Percentiles rank a stretch among this genome's conserved stretches.
phyloP scores from a whole-genome alignment of 1,284 basidiomycete species.

The Rhizoctonia solani region DNA sequence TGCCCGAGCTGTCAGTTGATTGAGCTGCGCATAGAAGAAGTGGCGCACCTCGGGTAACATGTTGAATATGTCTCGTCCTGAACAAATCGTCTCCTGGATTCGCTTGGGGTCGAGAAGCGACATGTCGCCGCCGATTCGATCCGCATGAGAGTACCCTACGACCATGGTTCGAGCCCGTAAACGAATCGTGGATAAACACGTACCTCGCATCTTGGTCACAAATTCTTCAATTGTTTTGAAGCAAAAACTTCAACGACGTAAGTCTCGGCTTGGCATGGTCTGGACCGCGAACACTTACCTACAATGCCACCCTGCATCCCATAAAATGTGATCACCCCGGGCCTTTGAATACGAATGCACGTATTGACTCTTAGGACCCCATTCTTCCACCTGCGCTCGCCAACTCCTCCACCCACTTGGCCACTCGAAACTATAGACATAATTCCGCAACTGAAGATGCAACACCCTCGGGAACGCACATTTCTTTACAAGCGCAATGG shows the following conservation, averaged over 20 bases:
- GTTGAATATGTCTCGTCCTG: conserved; percentile 65
- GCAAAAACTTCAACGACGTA: conserved; percentile 66
- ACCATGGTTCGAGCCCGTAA: conserved; percentile 8
- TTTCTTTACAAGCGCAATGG: conserved; percentile 59
- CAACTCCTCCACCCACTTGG: conserved; percentile 58
- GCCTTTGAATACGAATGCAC: conserved; percentile 63
- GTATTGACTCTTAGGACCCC: conserved; percentile 52
- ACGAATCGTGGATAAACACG: not conserved
- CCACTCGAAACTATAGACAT: conserved; percentile 69
- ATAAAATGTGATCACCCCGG: conserved; percentile 57
- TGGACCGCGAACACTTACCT: conserved; percentile 41
- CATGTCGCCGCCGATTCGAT: conserved; percentile 60
- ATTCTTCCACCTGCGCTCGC: conserved; percentile 59
- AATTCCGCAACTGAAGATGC: conserved; percentile 68
- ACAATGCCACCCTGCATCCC: conserved; percentile 60
- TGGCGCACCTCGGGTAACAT: conserved; percentile 70
- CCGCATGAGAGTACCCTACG: conserved; percentile 64
- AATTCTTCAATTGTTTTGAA: conserved; percentile 65
- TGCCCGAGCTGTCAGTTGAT: conserved; percentile 36
- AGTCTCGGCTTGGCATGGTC: not conserved
- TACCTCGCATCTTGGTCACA: conserved; percentile 58
- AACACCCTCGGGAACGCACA: conserved; percentile 62
- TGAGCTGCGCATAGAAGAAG: conserved; percentile 35
- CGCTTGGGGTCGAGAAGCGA: conserved; percentile 55
- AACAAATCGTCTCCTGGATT: conserved; percentile 65